Percentiles rank a stretch among this genome's conserved stretches.
Conservation (phyloP, 2,329 filamentous ascomycete genomes). For the Coniochaeta prunicola region DNA sequence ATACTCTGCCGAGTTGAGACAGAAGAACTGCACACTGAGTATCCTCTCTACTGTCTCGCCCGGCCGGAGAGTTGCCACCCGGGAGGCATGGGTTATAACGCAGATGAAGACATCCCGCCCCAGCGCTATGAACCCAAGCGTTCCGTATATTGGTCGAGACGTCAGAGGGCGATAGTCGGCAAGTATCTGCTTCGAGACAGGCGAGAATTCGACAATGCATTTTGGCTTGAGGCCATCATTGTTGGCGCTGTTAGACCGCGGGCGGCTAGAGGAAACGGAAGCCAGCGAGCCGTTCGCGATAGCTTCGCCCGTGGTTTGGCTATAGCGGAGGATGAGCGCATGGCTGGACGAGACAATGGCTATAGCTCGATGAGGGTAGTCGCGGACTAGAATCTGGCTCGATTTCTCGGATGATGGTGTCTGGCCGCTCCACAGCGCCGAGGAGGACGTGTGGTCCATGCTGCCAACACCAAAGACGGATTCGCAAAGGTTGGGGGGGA, state of each 20-base stretch:
- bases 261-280: slow-evolving; percentile 39
- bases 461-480: slow-evolving; percentile 8
- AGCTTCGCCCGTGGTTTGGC: slow-evolving; percentile 53
- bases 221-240: slow-evolving; percentile 38
- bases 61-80: slow-evolving; percentile 75
- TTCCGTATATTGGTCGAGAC: slow-evolving; percentile 71
- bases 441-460: slow-evolving; percentile 39
- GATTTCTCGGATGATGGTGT: slow-evolving; percentile 49
- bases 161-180: slow-evolving; percentile 71
- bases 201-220: slow-evolving; percentile 85
- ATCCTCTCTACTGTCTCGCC: slow-evolving; percentile 89
- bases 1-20: slow-evolving; percentile 78
- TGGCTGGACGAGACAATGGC: slow-evolving; percentile 74
- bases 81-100: slow-evolving; percentile 72
- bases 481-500: not conserved
- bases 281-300: slow-evolving; percentile 51
- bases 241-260: slow-evolving; percentile 29
- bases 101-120: slow-evolving; percentile 83
- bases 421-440: slow-evolving; percentile 37
- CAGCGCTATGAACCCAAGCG: slow-evolving; percentile 78
- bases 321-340: slow-evolving; percentile 79
- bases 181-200: slow-evolving; percentile 57
- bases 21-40: slow-evolving; percentile 83
- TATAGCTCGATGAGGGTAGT: slow-evolving; percentile 80
- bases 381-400: slow-evolving; percentile 76